Conservation (phyloP, 768 basidiomycete genomes). For the Hygrocybe punicea region DNA sequence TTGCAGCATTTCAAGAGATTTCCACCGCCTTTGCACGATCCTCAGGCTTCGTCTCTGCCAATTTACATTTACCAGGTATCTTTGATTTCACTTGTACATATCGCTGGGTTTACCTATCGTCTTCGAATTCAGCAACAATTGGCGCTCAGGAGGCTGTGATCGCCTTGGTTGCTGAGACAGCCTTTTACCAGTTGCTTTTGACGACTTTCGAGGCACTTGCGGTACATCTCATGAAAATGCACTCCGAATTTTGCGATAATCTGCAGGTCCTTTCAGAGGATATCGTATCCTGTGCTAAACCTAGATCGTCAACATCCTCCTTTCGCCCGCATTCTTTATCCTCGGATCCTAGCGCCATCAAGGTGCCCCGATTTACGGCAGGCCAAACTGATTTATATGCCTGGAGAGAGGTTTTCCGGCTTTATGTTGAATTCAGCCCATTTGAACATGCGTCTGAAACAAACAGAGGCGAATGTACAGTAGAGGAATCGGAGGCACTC, state of each 20-base stretch:
- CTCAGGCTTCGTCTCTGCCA: neutral
- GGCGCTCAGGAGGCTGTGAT: conserved; percentile 58
- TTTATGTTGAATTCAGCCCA: conserved; percentile 82
- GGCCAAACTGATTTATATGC: conserved; percentile 69
- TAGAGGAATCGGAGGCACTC: conserved; percentile 67
- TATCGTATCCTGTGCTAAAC: conserved; percentile 43
- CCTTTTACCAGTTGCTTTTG: conserved; percentile 75
- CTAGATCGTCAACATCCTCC: conserved; percentile 39
- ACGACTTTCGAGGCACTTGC: conserved; percentile 54
- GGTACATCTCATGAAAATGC: conserved; percentile 48
- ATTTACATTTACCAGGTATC: neutral
- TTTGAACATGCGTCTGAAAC: conserved; percentile 73
- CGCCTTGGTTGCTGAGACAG: conserved; percentile 72
- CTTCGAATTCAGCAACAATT: neutral
- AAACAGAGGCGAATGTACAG: conserved; percentile 60
- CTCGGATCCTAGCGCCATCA: conserved; percentile 36
- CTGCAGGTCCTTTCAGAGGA: conserved; percentile 35
- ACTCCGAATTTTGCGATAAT: conserved; percentile 46
- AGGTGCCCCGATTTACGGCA: conserved; percentile 13
- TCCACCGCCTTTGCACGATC: conserved; percentile 2
- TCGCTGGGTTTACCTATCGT: conserved; percentile 2
- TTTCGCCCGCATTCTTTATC: conserved; percentile 47
- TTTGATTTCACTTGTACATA: neutral
- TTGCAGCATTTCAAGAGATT: neutral
- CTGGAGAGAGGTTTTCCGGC: conserved; percentile 87